phyloP scores from a whole-genome alignment of 495 filamentous ascomycete genomes.

The Aspergillus hancockii region DNA sequence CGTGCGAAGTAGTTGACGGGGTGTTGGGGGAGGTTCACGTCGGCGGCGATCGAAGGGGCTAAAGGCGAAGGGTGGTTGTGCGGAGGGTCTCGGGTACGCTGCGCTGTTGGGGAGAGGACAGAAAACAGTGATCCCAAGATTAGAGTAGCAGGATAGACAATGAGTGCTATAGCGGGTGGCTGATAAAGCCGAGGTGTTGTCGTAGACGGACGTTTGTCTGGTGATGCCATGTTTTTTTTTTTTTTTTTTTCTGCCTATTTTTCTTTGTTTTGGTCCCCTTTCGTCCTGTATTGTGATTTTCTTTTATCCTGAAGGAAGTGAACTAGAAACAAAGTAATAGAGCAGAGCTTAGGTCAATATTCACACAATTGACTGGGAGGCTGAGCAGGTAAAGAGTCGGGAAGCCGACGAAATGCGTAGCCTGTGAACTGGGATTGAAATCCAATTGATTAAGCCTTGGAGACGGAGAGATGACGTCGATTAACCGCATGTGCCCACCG shows the following conservation, averaged over 20 bases:
- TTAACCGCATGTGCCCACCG: slow-evolving; percentile 5
- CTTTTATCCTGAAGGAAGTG: background rate
- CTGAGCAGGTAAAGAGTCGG: background rate
- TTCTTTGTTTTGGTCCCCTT: background rate
- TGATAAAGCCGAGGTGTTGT: slow-evolving; percentile 13
- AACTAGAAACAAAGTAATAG: background rate
- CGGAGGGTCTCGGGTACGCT: slow-evolving; percentile 25
- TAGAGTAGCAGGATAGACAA: slow-evolving; percentile 77
- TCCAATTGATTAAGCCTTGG: background rate
- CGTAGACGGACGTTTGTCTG: slow-evolving; percentile 9
- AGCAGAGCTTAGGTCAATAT: background rate
- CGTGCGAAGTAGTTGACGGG: slow-evolving; percentile 83
- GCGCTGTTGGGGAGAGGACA: slow-evolving; percentile 69
- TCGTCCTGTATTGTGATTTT: background rate
- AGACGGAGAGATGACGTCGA: slow-evolving; percentile 22
- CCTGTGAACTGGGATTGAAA: background rate
- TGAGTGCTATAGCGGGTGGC: slow-evolving; percentile 35
- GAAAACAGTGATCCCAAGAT: slow-evolving; percentile 79
- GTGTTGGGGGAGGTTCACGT: slow-evolving; percentile 30
- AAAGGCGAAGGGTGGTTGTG: slow-evolving; percentile 63
- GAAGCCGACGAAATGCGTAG: background rate
- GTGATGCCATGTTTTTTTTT: slow-evolving; percentile 19
- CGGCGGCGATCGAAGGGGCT: slow-evolving; percentile 50
- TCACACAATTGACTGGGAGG: background rate
- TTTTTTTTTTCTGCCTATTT: background rate